A percentile compares a stretch with the other conserved stretches of the same genome.
Conservation (phyloP, 352 stramenopile species). For the Globisporangium viniferum region DNA sequence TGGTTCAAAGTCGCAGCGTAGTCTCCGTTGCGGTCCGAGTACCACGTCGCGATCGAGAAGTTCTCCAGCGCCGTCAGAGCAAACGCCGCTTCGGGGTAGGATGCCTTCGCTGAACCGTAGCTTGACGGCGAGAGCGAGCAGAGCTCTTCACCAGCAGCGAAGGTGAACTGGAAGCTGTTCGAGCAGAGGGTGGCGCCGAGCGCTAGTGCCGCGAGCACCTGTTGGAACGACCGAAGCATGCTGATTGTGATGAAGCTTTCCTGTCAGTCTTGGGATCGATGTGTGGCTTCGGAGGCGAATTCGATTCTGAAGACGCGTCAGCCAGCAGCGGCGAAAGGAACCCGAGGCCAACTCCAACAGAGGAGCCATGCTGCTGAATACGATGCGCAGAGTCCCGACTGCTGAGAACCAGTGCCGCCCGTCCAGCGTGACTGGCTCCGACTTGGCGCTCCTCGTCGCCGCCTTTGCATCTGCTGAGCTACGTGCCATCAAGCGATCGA, state of each 20-base stretch:
- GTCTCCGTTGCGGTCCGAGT: not conserved
- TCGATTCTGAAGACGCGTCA: not conserved
- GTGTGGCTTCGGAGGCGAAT: not conserved
- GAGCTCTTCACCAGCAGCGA: conserved; percentile 1
- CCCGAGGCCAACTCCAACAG: not conserved
- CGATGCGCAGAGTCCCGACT: not conserved
- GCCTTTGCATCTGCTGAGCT: not conserved
- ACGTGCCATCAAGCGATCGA: not conserved
- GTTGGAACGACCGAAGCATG: conserved; percentile 1
- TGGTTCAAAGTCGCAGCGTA: not conserved
- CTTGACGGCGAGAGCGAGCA: not conserved
- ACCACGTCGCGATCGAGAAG: conserved; percentile 12
- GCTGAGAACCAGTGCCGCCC: not conserved
- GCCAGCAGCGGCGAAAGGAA: not conserved
- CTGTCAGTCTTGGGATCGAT: not conserved
- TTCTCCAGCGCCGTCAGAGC: conserved; percentile 34
- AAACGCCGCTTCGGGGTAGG: not conserved
- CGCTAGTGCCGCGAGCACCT: not conserved
- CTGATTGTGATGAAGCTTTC: not conserved
- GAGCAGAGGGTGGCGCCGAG: not conserved
- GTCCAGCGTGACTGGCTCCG: not conserved
- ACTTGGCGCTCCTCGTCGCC: not conserved
- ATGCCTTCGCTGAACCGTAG: not conserved
- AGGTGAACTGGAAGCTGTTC: not conserved
- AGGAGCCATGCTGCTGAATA: not conserved